Evolutionary conservation across 331 rosid genomes (phyloP), one percentile per base, ranked within the genome.

Genomic region (Rosa hybrid): DNA sequence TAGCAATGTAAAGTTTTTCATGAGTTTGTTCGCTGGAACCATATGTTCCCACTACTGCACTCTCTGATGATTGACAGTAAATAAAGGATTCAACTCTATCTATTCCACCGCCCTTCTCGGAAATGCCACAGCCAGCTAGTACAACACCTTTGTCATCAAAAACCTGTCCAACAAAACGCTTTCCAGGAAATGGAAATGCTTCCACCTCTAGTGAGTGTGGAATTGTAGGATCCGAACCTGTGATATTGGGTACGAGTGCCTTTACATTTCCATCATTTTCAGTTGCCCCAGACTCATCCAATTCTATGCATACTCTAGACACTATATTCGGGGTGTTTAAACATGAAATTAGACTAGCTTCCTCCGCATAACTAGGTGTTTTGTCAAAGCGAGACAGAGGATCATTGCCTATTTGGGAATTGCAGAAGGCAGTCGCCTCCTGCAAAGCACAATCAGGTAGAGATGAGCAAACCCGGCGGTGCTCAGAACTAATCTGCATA

Each of bases 21-120:
- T 38, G 73, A 71, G 85, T 81, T 53, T 54, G 83, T 69, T 84
- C 82, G 38, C 75, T 65, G 6, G 89, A 44, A 80, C 82, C 81
- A 82, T 82, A 78, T 74, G 41, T 41, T 56, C 42, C 51, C 78
- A 72, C 74, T 23, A 75, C 64, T 9, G 85, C 83, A 71, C 81
- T 67, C 80, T 84, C 85, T 20, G 86, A 84, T 72, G 87, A 79
- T 87, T 83, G 84, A 75, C 79, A 68, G 70, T 64, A 83, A n/a
- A 77, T 72, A 53, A 76, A 67, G 11, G 89, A 83, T 38, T 67
- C 78, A 65, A 74, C 84, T 41, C 34, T 67, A 51, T 84, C 81
- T 27, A 77, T 54, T 59, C 38, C 77, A 45, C 38, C 51, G 1
- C 48, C 80, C 63, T 54, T 63, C 74, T 7, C 78, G 56, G 87